These are phyloP conservation scores for Rhynchosporium secalis DNA, from an alignment of 2,329 filamentous ascomycete genomes.

Conservation along the genomic window DNA sequence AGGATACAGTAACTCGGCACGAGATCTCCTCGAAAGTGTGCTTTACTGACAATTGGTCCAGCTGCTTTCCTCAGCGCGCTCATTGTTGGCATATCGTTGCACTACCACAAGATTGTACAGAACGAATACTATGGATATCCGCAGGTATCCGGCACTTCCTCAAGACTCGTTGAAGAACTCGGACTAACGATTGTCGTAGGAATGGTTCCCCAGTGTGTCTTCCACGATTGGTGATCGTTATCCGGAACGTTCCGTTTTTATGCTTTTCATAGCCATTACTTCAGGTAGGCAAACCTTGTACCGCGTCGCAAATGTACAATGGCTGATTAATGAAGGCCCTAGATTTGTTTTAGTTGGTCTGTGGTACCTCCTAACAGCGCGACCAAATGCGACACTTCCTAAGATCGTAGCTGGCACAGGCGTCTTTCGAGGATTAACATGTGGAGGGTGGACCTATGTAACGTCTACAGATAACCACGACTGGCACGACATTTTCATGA, in stretches of 20 bases:
- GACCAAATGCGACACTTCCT: conserved; percentile 72
- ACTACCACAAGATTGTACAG: conserved; percentile 96
- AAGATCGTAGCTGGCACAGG: conserved; percentile 80
- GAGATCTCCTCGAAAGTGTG: neutral
- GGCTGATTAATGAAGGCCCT: conserved; percentile 58
- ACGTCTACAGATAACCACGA: conserved; percentile 98
- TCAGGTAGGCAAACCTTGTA: conserved; percentile 61
- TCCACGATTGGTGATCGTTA: conserved; percentile 97
- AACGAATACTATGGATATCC: conserved; percentile 96
- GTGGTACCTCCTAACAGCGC: conserved; percentile 86
- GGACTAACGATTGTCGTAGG: conserved; percentile 41
- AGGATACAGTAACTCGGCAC: conserved; percentile 67
- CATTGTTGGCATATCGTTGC: conserved; percentile 74
- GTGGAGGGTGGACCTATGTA: conserved; percentile 97
- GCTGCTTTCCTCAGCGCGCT: conserved; percentile 86
- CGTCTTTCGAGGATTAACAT: conserved; percentile 85
- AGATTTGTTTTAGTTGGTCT: conserved; percentile 87
- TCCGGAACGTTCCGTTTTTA: conserved; percentile 94
- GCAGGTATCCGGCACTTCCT: conserved; percentile 43
- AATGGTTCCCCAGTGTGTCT: conserved; percentile 97
- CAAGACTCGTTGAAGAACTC: neutral
- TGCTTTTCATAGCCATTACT: conserved; percentile 95
- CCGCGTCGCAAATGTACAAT: neutral
- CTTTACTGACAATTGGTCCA: conserved; percentile 41
- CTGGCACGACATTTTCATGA: conserved; percentile 99